Evolutionary conservation across 208 protist species (phyloP).

Genomic region (Endotrypanum monterogeii): DNA sequence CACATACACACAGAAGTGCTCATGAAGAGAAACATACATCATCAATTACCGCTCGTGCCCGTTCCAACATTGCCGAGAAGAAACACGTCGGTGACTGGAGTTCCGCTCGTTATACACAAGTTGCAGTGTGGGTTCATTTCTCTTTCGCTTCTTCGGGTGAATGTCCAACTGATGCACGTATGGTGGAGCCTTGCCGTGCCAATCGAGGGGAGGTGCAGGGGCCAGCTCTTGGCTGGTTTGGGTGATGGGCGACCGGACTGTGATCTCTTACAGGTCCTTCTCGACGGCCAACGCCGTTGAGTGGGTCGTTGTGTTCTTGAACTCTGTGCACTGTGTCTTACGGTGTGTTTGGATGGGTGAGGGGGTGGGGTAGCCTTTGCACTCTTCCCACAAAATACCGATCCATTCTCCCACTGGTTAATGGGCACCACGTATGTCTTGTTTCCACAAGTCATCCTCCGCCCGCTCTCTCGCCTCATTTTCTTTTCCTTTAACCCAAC

Average conservation of each 20-base stretch:
- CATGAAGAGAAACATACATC: background rate
- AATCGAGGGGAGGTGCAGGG: background rate
- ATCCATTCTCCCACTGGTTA: background rate
- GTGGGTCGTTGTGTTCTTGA: background rate
- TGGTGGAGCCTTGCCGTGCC: background rate
- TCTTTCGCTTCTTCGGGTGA: background rate
- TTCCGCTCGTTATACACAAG: background rate
- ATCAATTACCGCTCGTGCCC: too few species aligned
- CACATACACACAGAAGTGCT: background rate
- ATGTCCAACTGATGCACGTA: background rate
- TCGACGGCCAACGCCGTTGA: background rate
- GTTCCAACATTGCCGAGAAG: background rate
- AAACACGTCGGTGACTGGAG: background rate
- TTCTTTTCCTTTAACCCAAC: background rate
- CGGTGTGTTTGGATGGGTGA: background rate
- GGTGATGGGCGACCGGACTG: background rate
- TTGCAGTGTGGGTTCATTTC: background rate
- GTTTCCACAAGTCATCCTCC: too few species aligned
- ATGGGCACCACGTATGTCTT: background rate
- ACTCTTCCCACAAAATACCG: too few species aligned
- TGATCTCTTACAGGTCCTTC: background rate
- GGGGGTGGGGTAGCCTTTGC: background rate
- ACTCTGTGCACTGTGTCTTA: background rate
- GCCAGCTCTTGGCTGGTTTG: background rate
- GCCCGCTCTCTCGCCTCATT: background rate